Evolutionary conservation across 495 filamentous ascomycete species (phyloP), one percentile per base, ranked within the genome.

Genomic region (Aspergillus egyptiacus): DNA sequence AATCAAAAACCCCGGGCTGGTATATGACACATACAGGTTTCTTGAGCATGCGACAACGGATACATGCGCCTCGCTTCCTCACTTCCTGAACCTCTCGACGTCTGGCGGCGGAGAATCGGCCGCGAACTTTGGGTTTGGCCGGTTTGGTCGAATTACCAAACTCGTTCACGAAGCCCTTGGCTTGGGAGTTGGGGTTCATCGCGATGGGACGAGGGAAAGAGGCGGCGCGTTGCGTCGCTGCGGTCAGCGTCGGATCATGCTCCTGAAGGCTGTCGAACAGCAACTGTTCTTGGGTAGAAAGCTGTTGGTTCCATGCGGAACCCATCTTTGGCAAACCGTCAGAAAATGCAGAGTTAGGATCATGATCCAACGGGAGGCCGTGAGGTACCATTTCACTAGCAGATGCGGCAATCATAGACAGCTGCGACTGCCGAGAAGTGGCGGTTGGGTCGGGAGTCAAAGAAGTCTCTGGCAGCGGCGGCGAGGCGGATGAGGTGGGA

Each of bases 11-110:
- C 10, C 5, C 36, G n/a, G 31, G 2, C 11, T 7, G 22, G 6
- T n/a, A 18, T 2, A 25, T n/a, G 20, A 13, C 6, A 17, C 70
- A 40, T 72, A 78, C 75, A 1, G 85, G 84, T 66, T 95, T 95
- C 59, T 89, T 85, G 9, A 95, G 70, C 71, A 95, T 89, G 2
- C 86, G 78, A 66, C 89, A 95, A 36, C 89, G 80, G 45, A 91
- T 87, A 57, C 89, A 95, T 11, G 89, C 89, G 17, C 89, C 89
- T 20, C 80, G 75, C 57, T 88, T 87, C 20, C 89, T 77, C 23
- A 93, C 81, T 56, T 84, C 82, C 57, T 89, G 84, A 3, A 95
- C 87, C 61, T 95, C 84, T 57, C 82, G 82, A 39, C 89, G 77
- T 44, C 89, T 69, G 3, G 67, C 69, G 6, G 81, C 74, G 32